These are phyloP conservation scores for Naganishia sp. DNA, from an alignment of 1,284 basidiomycete species.

Conservation along the genomic window DNA sequence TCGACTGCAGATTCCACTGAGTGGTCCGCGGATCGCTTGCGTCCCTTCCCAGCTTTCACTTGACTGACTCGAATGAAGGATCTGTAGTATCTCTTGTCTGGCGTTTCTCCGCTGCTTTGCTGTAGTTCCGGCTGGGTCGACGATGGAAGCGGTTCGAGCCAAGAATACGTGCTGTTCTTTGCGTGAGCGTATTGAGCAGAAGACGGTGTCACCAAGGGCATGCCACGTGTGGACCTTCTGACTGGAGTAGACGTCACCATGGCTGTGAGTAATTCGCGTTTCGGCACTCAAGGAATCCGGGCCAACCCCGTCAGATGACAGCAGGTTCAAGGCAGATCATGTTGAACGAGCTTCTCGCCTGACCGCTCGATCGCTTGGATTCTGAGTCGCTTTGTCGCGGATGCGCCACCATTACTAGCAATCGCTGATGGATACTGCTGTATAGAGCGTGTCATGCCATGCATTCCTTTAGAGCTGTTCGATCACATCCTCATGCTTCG, in stretches of 20 bases:
- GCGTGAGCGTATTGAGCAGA: slow-evolving; percentile 23
- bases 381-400: too few species aligned
- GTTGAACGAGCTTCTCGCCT: slow-evolving; percentile 19
- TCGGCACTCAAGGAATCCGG: too few species aligned
- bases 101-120: not conserved
- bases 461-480: too few species aligned
- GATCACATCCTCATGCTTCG: too few species aligned
- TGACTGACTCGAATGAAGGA: slow-evolving; percentile 19
- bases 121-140: not conserved
- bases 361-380: slow-evolving; percentile 1
- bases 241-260: slow-evolving; percentile 17
- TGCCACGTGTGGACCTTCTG: slow-evolving; percentile 29
- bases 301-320: not conserved
- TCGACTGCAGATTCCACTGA: slow-evolving; percentile 10
- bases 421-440: too few species aligned
- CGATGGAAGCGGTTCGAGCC: slow-evolving; percentile 15
- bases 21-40: not conserved
- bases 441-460: too few species aligned
- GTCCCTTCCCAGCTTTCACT: not conserved
- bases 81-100: slow-evolving; percentile 2
- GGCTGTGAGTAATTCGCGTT: too few species aligned
- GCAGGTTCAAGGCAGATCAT: not conserved
- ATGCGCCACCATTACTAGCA: too few species aligned
- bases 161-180: slow-evolving; percentile 21
- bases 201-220: slow-evolving; percentile 29